These are phyloP conservation scores for Leccinum solheimii DNA, from an alignment of 1,284 basidiomycete genomes.

Conservation along the genomic window DNA sequence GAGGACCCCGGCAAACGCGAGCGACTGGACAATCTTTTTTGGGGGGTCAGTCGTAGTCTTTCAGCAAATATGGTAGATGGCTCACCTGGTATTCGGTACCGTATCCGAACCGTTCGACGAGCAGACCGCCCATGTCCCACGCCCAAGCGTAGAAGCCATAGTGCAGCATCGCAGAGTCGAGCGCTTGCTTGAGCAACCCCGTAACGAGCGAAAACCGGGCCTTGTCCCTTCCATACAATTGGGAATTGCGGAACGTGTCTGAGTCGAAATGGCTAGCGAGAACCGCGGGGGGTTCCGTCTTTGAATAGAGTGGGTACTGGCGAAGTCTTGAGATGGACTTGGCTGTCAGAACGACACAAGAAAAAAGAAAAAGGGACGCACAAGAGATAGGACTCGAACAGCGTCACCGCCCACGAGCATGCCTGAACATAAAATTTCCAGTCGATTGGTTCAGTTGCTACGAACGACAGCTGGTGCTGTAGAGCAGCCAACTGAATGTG, in stretches of 20 bases:
- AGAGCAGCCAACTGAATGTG: constrained; percentile 54
- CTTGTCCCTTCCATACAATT: constrained; percentile 90
- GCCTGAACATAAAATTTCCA: constrained; percentile 74
- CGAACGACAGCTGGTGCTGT: constrained; percentile 58
- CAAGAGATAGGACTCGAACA: constrained; percentile 84
- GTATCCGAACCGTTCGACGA: constrained; percentile 58
- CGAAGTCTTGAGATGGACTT: constrained; percentile 31
- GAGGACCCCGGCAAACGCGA: constrained; percentile 73
- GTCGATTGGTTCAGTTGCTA: constrained; percentile 57
- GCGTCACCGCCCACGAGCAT: constrained; percentile 77
- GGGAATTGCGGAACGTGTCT: constrained; percentile 85
- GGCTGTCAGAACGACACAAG: background rate
- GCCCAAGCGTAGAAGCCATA: constrained; percentile 79
- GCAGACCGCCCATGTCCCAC: constrained; percentile 63
- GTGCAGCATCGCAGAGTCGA: constrained; percentile 74
- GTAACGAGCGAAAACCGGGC: constrained; percentile 81
- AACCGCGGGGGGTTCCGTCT: constrained; percentile 73
- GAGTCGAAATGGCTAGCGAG: constrained; percentile 72
- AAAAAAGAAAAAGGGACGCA: constrained; percentile 40
- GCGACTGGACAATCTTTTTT: constrained; percentile 74
- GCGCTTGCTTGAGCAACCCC: constrained; percentile 68
- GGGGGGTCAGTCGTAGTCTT: background rate
- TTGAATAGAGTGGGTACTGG: constrained; percentile 84
- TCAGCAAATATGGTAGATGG: background rate
- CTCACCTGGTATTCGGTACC: constrained; percentile 65